Evolutionary conservation across 164 flowering plant species (phyloP), one percentile per base, ranked within the genome.

Genomic region (Liquidambar formosana): DNA sequence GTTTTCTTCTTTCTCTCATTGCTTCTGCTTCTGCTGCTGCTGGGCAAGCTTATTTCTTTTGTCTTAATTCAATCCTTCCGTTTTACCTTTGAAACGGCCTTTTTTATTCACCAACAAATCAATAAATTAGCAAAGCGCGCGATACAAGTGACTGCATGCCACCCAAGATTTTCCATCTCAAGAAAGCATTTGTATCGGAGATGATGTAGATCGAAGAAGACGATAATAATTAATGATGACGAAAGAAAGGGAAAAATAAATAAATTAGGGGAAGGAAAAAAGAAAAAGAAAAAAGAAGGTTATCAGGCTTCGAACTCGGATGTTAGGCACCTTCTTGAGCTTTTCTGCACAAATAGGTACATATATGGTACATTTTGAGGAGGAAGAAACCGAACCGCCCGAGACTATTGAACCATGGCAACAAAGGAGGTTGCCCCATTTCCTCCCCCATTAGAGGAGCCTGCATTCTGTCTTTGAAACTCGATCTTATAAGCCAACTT

Each of bases 371-470:
- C 82, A 78, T 16, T 53, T 65, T 61, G 64, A 51, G 59, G 69
- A 61, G 3, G 64, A 67, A 21, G 53, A 38, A 28, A 21, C 47
- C 22, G 10, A 16, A 47, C 13, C 19, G 0, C 22, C 16, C 5
- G 10, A 3, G 5, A 23, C 61, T 72, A 84, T 45, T 82, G 86
- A 77, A 84, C 90, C 88, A 84, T 76, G 66, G 86, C 80, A 71
- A 81, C 44, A 64, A 81, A 86, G 12, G 86, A 76, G 57, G 73
- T 60, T 25, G 83, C 61, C 46, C 78, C 81, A 61, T 69, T 79
- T 43, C 82, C 82, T 65, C 82, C 83, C 2, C 84, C 80, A 41
- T 76, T 78, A 3, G 79, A 51, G 26, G 81, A 53, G 25, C 71
- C 70, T 18, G 74, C 44, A 61, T 76, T 83, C 54, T 69, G 84